Evolutionary conservation across 441 rosid species (phyloP), one percentile per base, ranked within the genome.

Genomic region (Erodium chrysanthum): DNA sequence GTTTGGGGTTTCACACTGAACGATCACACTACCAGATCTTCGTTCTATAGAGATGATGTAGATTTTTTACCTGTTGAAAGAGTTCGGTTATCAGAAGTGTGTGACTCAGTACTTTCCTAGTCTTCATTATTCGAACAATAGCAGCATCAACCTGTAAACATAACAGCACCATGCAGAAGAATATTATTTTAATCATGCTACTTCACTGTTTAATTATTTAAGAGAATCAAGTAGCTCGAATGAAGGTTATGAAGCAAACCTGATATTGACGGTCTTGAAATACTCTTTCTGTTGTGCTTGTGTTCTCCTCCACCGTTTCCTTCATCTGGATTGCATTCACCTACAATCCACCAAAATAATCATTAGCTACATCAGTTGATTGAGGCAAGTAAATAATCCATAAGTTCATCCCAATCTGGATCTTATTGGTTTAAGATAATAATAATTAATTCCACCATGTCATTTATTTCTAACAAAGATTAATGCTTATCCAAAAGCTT

Each of bases 241-340:
- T 14, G 0, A 40, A 48, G 33, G n/a, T n/a, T n/a, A n/a, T 29
- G 33, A 29, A 29, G 33, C 33, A 5, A 78, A 94, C 99, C 99
- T 95, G 99, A 81, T 92, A 95, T 74, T 95, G 99, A 33, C 98
- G 92, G 77, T 95, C 98, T 74, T 91, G 98, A 79, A 95, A 95
- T 66, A 95, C 99, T 84, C 98, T 87, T 73, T 95, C 96, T 0
- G 99, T 92, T 50, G 99, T 95, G 79, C 97, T 90, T 42, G 97
- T 87, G 82, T 92, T 92, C 80, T 95, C 99, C 75, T 95, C 99
- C 48, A 95, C 98, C 0, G 99, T 95, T 83, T 95, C 99, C 84
- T 92, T 95, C 99, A 92, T 87, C 79, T 95, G 99, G 82, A 95
- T 95, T 33, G 99, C 97, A 82, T 95, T 95, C 14, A 92, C 98